A percentile compares a stretch with the other conserved stretches of the same genome.
phyloP scores from a whole-genome alignment of 2,329 filamentous ascomycete species.

The Passalora sequoiae region DNA sequence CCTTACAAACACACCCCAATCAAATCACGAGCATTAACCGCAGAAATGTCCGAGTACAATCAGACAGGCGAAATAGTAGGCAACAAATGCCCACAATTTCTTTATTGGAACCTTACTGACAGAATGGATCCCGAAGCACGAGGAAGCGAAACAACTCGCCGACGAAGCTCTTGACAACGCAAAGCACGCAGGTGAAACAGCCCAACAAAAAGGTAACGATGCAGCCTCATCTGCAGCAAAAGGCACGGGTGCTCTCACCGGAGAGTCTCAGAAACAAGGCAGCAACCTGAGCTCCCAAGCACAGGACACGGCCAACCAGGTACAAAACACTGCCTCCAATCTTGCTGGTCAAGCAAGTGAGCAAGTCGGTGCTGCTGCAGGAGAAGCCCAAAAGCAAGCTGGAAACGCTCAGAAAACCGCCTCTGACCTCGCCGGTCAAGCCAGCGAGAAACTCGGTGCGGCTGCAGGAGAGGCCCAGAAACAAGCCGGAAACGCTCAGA shows the following conservation, averaged over 20 bases:
- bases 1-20: background rate
- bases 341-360: background rate
- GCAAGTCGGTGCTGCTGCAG: background rate
- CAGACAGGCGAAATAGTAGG: constrained; percentile 2
- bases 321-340: background rate
- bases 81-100: no score
- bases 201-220: background rate
- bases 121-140: no score
- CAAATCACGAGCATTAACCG: no score
- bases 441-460: no score
- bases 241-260: background rate
- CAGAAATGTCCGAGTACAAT: constrained; percentile 1
- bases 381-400: constrained; percentile 2
- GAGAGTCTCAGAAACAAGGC: background rate
- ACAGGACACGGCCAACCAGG: background rate
- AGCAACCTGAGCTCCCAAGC: constrained; percentile 4
- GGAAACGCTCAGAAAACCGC: background rate
- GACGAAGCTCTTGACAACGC: constrained; percentile 1
- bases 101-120: no score
- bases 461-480: background rate
- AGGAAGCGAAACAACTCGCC: constrained; percentile 2
- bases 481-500: background rate
- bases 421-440: background rate
- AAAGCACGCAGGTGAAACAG: background rate
- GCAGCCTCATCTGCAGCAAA: background rate